Percentiles rank a stretch among this genome's conserved stretches.
phyloP scores from a whole-genome alignment of 164 flowering plant species.

The Vitis riparia region DNA sequence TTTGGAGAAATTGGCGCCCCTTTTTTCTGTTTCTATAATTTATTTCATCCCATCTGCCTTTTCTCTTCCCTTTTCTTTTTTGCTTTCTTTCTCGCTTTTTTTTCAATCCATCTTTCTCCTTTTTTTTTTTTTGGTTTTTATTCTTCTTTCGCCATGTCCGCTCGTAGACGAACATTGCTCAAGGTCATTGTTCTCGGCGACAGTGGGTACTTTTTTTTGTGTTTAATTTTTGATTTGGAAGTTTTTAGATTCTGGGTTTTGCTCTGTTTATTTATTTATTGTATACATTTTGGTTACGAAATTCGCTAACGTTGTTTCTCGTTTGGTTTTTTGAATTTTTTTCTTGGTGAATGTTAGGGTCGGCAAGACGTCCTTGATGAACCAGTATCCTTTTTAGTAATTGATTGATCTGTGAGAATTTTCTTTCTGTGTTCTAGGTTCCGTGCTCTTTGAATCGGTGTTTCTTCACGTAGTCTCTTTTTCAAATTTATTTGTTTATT shows the following conservation, averaged over 20 bases:
- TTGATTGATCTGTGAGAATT: conserved; percentile 12
- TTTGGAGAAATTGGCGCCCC: conserved; percentile 17
- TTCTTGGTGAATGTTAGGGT: conserved; percentile 51
- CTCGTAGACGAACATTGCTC: conserved; percentile 78
- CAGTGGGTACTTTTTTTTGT: conserved; percentile 62
- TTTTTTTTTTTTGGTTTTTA: no score
- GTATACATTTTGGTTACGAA: no score
- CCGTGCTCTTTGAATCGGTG: background rate
- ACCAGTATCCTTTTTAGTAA: conserved; percentile 73
- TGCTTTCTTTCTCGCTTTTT: background rate
- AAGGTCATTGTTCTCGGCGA: conserved; percentile 97
- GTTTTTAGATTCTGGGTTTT: background rate
- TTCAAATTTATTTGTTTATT: no score
- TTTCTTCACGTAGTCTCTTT: background rate
- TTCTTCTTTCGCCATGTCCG: conserved; percentile 44
- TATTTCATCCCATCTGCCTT: no score
- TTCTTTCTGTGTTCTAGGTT: background rate
- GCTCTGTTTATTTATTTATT: background rate
- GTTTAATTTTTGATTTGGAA: background rate
- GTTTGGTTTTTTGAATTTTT: background rate
- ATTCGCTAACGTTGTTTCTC: no score
- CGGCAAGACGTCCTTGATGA: conserved; percentile 94
- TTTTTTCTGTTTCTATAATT: background rate
- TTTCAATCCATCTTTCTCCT: background rate
- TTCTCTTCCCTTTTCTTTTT: background rate